Percentiles rank a stretch among this genome's conserved stretches.
phyloP scores from a whole-genome alignment of 495 filamentous ascomycete species.

The Xylaria acuta region DNA sequence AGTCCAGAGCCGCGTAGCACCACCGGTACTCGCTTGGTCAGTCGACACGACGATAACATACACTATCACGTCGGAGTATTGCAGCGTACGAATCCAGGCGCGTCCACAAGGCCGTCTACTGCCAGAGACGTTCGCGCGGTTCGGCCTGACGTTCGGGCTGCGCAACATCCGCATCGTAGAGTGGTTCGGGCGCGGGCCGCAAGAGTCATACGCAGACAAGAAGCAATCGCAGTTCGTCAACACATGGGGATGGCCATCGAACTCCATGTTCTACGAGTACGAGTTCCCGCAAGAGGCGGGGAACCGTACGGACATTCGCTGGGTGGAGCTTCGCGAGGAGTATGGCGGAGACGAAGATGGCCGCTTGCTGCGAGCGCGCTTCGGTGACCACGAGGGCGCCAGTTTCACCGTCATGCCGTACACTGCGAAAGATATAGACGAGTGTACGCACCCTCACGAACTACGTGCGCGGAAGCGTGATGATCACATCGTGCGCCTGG shows the following conservation, averaged over 20 bases:
- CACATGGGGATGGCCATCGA: conserved; percentile 49
- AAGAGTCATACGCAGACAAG: conserved; percentile 67
- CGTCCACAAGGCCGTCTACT: conserved; percentile 48
- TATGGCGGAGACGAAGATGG: conserved; percentile 38
- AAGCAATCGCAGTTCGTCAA: conserved; percentile 64
- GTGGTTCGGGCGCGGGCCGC: conserved; percentile 72
- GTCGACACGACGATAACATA: conserved; percentile 62
- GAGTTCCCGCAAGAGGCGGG: conserved; percentile 73
- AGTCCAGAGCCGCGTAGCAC: conserved; percentile 58
- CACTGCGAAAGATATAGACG: conserved; percentile 59
- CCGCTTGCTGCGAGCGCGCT: conserved; percentile 46
- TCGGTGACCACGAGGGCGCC: conserved; percentile 49
- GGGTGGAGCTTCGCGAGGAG: conserved; percentile 55
- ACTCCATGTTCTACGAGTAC: conserved; percentile 61
- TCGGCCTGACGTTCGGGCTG: conserved; percentile 62
- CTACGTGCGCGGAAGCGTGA: conserved; percentile 52
- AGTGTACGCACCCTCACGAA: conserved; percentile 65
- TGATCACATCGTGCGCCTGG: conserved; percentile 64
- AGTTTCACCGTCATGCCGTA: conserved; percentile 63
- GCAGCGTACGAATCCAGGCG: conserved; percentile 55
- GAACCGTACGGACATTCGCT: conserved; percentile 67
- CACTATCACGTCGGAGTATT: conserved; percentile 49
- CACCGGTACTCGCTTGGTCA: conserved; percentile 67
- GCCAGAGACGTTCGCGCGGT: conserved; percentile 63
- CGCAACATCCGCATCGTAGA: conserved; percentile 47